phyloP scores from a whole-genome alignment of 73 alveolate genomes.

The Urostyla sp. region DNA sequence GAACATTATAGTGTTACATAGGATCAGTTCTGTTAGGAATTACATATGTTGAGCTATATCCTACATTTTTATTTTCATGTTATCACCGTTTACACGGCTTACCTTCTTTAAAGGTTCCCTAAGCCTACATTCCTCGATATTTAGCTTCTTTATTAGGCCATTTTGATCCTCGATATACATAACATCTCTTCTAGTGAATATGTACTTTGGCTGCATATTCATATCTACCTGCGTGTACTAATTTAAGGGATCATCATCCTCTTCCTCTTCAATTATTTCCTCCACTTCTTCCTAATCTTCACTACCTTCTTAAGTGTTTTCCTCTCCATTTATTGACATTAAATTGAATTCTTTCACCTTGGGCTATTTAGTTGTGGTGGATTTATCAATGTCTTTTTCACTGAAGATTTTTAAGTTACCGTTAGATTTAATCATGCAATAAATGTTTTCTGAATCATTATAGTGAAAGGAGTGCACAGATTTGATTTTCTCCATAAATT shows the following conservation, averaged over 20 bases:
- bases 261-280: neutral
- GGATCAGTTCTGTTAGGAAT: constrained; percentile 9
- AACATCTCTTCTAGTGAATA: constrained; percentile 23
- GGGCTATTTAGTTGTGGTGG: neutral
- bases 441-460: constrained; percentile 6
- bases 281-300: neutral
- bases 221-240: neutral
- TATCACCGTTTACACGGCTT: neutral
- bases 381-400: constrained; percentile 7
- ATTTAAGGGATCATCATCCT: constrained; percentile 1
- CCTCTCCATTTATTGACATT: neutral
- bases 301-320: neutral
- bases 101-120: constrained; percentile 19
- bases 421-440: constrained; percentile 9
- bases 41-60: constrained; percentile 18
- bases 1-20: constrained; percentile 9
- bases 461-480: neutral
- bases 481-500: constrained; percentile 12
- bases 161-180: constrained; percentile 24
- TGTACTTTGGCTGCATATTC: constrained; percentile 1
- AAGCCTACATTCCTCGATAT: neutral
- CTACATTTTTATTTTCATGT: neutral
- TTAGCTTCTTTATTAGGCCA: constrained; percentile 1
- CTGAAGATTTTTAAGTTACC: constrained; percentile 29
- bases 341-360: neutral